Percentiles rank a stretch among this genome's conserved stretches.
Conservation (phyloP, 1,284 basidiomycete genomes). For the Golubevia pallescens region DNA sequence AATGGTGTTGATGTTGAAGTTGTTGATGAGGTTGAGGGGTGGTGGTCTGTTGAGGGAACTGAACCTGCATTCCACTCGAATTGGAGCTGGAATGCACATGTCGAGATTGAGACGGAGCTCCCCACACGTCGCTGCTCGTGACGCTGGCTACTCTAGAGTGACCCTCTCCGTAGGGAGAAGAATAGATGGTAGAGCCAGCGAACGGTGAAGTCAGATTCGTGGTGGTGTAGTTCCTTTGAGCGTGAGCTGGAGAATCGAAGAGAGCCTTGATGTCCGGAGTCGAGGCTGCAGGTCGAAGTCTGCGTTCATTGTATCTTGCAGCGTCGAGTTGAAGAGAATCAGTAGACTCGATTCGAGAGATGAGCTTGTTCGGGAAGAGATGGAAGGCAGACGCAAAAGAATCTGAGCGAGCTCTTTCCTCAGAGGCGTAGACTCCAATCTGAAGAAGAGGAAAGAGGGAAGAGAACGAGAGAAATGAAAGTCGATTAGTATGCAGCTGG, state of each 20-base stretch:
- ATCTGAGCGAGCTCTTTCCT: conserved; percentile 71
- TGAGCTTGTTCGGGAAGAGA: conserved; percentile 92
- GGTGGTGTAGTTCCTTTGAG: conserved; percentile 8
- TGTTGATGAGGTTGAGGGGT: conserved; percentile 24
- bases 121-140: conserved; percentile 55
- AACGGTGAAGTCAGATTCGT: conserved; percentile 37
- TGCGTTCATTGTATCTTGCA: conserved; percentile 68
- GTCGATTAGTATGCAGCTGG: not conserved
- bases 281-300: conserved; percentile 81
- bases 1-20: conserved; percentile 22
- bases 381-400: conserved; percentile 94
- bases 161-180: conserved; percentile 41
- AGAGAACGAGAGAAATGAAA: not conserved
- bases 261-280: conserved; percentile 93
- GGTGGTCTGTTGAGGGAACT: conserved; percentile 30
- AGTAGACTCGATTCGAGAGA: conserved; percentile 43
- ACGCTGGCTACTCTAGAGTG: conserved; percentile 16
- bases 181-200: conserved; percentile 44
- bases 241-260: conserved; percentile 73
- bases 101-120: conserved; percentile 30
- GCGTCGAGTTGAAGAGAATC: conserved; percentile 44
- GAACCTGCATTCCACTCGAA: conserved; percentile 25
- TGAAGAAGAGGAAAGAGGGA: conserved; percentile 4
- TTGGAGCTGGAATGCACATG: conserved; percentile 23
- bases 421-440: conserved; percentile 66